phyloP scores from a whole-genome alignment of 495 filamentous ascomycete genomes.

The Penicillium crystallinum region DNA sequence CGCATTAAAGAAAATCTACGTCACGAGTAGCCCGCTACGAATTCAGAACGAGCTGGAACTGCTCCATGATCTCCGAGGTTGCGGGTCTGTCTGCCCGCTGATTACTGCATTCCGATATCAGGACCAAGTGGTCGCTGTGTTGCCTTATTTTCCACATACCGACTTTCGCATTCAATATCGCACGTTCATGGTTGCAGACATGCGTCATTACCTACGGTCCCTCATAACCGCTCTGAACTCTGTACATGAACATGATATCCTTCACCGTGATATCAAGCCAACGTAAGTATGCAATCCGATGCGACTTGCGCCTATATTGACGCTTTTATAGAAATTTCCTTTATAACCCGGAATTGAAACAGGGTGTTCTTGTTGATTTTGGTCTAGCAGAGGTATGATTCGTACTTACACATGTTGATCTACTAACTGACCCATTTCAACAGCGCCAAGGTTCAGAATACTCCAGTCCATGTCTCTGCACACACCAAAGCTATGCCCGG shows the following conservation, averaged over 20 bases:
- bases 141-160: slow-evolving; percentile 91
- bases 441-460: slow-evolving; percentile 44
- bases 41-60: slow-evolving; percentile 97
- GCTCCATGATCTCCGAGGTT: slow-evolving; percentile 82
- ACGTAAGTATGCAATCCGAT: slow-evolving; percentile 46
- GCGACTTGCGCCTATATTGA: slow-evolving; percentile 10
- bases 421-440: neutral
- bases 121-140: slow-evolving; percentile 90
- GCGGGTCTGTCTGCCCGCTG: slow-evolving; percentile 79
- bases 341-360: slow-evolving; percentile 74
- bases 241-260: slow-evolving; percentile 75
- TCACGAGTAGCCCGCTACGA: slow-evolving; percentile 85
- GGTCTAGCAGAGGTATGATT: slow-evolving; percentile 71
- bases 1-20: slow-evolving; percentile 98
- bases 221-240: slow-evolving; percentile 79
- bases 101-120: slow-evolving; percentile 92
- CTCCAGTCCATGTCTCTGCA: slow-evolving; percentile 37
- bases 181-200: slow-evolving; percentile 76
- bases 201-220: slow-evolving; percentile 81
- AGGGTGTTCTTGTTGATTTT: slow-evolving; percentile 94
- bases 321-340: slow-evolving; percentile 69
- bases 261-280: slow-evolving; percentile 98
- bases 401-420: neutral
- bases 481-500: slow-evolving; percentile 33
- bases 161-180: slow-evolving; percentile 96